Evolutionary conservation across 768 basidiomycete species (phyloP).

Genomic region (Collybiopsis luxurians): DNA sequence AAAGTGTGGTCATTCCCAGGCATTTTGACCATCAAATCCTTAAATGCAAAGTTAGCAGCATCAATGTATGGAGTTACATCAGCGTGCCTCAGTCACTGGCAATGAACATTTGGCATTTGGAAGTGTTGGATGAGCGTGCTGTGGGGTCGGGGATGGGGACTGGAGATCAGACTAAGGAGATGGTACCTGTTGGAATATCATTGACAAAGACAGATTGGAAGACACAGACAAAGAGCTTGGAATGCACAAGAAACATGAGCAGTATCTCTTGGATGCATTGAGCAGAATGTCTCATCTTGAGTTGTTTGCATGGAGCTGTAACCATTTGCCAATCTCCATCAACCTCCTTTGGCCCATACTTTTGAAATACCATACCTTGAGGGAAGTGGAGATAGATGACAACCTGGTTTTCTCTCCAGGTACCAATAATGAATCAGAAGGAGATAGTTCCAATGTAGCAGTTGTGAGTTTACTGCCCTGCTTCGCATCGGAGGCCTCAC

Average conservation of each 20-base stretch:
- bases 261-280: slow-evolving; percentile 49
- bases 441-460: slow-evolving; percentile 5
- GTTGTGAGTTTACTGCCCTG: slow-evolving; percentile 19
- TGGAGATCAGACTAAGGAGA: slow-evolving; percentile 21
- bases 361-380: slow-evolving; percentile 40
- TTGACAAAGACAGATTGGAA: slow-evolving; percentile 57
- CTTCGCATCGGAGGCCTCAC: no score
- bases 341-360: slow-evolving; percentile 54
- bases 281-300: slow-evolving; percentile 47
- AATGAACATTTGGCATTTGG: slow-evolving; percentile 55
- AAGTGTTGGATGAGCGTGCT: slow-evolving; percentile 57
- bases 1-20: slow-evolving; percentile 55
- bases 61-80: slow-evolving; percentile 66
- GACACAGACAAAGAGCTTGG: slow-evolving; percentile 58
- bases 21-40: slow-evolving; percentile 63
- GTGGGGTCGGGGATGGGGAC: slow-evolving; percentile 25
- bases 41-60: slow-evolving; percentile 55
- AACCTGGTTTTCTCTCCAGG: slow-evolving; percentile 45
- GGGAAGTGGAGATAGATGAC: slow-evolving; percentile 49
- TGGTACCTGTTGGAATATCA: slow-evolving; percentile 41
- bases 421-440: slow-evolving; percentile 5
- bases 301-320: slow-evolving; percentile 59
- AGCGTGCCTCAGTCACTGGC: slow-evolving; percentile 53
- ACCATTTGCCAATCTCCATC: slow-evolving; percentile 59
- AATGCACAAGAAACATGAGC: slow-evolving; percentile 59